phyloP scores from a whole-genome alignment of 768 basidiomycete species.

The Trametes meyenii region DNA sequence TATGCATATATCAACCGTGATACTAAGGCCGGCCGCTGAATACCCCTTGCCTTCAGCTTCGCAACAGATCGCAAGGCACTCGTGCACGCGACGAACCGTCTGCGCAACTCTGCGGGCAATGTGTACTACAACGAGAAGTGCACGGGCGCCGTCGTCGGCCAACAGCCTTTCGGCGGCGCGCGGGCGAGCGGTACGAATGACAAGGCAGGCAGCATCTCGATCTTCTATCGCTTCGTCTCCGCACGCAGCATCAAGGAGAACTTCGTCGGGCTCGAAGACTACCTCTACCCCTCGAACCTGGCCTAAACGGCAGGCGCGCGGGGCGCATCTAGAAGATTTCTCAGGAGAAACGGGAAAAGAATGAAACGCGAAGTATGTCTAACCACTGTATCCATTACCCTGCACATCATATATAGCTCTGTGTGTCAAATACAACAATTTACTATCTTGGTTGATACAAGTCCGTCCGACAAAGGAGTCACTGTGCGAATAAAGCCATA shows the following conservation, averaged over 20 bases:
- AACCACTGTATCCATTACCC: slow-evolving; percentile 16
- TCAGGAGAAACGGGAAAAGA: neutral
- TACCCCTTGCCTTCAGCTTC: slow-evolving; percentile 56
- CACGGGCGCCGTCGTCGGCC: slow-evolving; percentile 96
- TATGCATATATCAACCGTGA: slow-evolving; percentile 42
- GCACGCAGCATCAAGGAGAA: slow-evolving; percentile 97
- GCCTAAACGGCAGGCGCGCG: slow-evolving; percentile 39
- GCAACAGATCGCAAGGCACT: slow-evolving; percentile 80
- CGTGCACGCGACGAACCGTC: slow-evolving; percentile 73
- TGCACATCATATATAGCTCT: neutral
- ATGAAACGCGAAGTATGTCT: neutral
- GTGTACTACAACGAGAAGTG: slow-evolving; percentile 99
- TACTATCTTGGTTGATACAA: slow-evolving; percentile 1
- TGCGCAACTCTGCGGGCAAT: slow-evolving; percentile 93
- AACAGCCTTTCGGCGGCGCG: slow-evolving; percentile 97
- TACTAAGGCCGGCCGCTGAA: slow-evolving; percentile 11
- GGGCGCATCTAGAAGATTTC: neutral
- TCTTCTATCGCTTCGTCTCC: slow-evolving; percentile 82
- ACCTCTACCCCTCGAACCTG: slow-evolving; percentile 87
- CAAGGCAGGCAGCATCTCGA: slow-evolving; percentile 86
- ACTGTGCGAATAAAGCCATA: neutral
- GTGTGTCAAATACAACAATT: slow-evolving; percentile 10
- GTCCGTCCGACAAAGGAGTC: neutral
- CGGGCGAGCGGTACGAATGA: slow-evolving; percentile 96
- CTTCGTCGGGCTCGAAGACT: slow-evolving; percentile 81